Conservation (phyloP, 2,329 filamentous ascomycete species). For the Colletotrichum orchidophilum region DNA sequence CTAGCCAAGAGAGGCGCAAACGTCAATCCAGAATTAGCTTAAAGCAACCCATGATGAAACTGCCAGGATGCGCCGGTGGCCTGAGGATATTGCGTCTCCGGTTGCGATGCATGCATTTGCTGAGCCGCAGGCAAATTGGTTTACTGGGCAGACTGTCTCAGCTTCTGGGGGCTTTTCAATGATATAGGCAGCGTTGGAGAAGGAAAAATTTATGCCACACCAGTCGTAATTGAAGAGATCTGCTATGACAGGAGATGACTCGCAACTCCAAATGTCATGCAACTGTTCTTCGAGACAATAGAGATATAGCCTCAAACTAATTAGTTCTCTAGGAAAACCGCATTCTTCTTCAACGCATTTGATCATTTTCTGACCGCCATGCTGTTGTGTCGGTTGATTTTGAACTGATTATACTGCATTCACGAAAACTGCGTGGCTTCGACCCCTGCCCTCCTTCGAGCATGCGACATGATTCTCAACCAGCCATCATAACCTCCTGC, state of each 20-base stretch:
- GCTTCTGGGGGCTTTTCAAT: constrained; percentile 10
- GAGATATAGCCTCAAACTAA: no score
- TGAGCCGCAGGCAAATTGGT: constrained; percentile 9
- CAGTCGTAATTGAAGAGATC: no score
- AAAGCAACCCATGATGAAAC: not conserved
- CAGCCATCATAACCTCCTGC: not conserved
- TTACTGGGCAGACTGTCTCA: constrained; percentile 15
- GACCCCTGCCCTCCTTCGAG: not conserved
- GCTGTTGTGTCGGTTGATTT: not conserved
- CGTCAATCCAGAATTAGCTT: constrained; percentile 40
- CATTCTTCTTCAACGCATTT: not conserved
- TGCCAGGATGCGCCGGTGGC: no score
- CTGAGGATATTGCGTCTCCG: constrained; percentile 8
- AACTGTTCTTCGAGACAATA: no score
- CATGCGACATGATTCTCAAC: not conserved
- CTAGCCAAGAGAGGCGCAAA: constrained; percentile 59
- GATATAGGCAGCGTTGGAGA: not conserved
- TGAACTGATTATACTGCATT: not conserved
- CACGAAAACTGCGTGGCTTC: not conserved
- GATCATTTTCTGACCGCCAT: not conserved
- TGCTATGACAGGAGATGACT: not conserved
- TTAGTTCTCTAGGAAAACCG: no score
- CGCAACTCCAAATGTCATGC: no score
- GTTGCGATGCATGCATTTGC: constrained; percentile 19
- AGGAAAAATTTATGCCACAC: no score